phyloP scores from a whole-genome alignment of 768 basidiomycete species.

The Rhizopogon salebrosus region DNA sequence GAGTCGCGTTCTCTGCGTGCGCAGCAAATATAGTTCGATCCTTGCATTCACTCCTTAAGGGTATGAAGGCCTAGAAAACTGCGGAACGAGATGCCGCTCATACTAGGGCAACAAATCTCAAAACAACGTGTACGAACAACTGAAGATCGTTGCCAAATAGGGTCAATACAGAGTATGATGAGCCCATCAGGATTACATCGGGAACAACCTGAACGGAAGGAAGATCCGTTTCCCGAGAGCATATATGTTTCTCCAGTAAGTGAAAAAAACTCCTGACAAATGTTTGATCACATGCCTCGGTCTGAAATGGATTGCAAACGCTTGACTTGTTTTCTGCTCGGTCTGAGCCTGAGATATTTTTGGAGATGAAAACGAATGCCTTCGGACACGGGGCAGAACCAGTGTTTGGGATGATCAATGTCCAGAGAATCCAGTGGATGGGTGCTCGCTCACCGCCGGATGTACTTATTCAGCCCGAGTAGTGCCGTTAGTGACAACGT shows the following conservation, averaged over 20 bases:
- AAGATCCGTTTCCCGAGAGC: neutral
- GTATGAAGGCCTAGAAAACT: no score
- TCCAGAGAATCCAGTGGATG: neutral
- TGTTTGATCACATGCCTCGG: neutral
- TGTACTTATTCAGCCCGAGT: neutral
- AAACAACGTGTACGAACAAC: constrained; percentile 25
- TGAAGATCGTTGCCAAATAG: constrained; percentile 19
- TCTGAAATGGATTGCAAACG: neutral
- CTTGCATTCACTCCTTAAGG: neutral
- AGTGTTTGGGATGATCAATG: neutral
- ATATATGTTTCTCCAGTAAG: neutral
- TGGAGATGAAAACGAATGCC: neutral
- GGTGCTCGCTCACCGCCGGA: neutral
- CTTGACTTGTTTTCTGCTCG: neutral
- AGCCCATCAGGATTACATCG: neutral
- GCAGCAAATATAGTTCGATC: neutral
- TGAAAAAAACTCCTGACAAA: neutral
- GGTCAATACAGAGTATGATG: neutral
- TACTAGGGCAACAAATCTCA: constrained; percentile 21
- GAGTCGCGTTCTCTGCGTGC: neutral
- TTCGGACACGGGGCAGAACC: neutral
- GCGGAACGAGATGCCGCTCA: neutral
- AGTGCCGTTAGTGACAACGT: neutral
- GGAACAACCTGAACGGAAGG: neutral
- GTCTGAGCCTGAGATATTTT: neutral